Evolutionary conservation across 2,329 filamentous ascomycete species (phyloP).

Genomic region (Fusarium oligoseptatum): DNA sequence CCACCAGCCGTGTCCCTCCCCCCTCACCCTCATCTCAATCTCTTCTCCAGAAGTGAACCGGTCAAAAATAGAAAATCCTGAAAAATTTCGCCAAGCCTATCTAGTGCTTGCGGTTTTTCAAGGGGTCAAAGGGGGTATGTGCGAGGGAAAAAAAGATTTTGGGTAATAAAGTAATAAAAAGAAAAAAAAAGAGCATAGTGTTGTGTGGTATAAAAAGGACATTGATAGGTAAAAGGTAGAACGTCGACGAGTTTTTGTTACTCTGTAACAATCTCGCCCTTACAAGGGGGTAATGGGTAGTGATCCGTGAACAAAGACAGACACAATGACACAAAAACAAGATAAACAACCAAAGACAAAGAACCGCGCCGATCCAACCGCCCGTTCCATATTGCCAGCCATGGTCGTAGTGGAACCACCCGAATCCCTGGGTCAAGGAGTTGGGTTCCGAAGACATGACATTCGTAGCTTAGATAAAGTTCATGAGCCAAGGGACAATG

Average conservation of each 20-base stretch:
- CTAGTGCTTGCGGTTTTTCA: slow-evolving; percentile 11
- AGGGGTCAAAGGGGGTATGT: slow-evolving; percentile 40
- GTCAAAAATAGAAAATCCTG: slow-evolving; percentile 21
- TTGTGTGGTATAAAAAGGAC: slow-evolving; percentile 35
- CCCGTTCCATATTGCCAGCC: slow-evolving; percentile 42
- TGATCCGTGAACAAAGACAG: slow-evolving; percentile 35
- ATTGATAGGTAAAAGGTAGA: slow-evolving; percentile 7
- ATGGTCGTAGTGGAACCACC: slow-evolving; percentile 34
- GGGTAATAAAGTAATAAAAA: slow-evolving; percentile 26
- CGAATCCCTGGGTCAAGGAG: slow-evolving; percentile 10
- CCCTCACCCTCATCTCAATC: slow-evolving; percentile 20
- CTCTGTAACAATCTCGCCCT: slow-evolving; percentile 15
- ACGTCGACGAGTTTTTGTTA: slow-evolving; percentile 14
- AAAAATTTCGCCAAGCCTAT: slow-evolving; percentile 24
- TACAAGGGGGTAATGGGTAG: slow-evolving; percentile 35
- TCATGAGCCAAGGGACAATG: slow-evolving; percentile 65
- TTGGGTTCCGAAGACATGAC: slow-evolving; percentile 39
- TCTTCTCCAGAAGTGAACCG: slow-evolving; percentile 28
- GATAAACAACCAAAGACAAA: slow-evolving; percentile 41
- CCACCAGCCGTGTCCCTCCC: slow-evolving; percentile 3
- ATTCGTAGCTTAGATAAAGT: slow-evolving; percentile 58
- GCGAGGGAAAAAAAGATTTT: slow-evolving; percentile 27
- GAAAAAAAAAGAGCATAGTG: slow-evolving; percentile 28
- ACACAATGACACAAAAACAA: slow-evolving; percentile 33
- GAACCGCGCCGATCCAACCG: slow-evolving; percentile 47